Base-by-base conservation (phyloP, 768 basidiomycete species). In the Rhizopogon vinicolor region DNA sequence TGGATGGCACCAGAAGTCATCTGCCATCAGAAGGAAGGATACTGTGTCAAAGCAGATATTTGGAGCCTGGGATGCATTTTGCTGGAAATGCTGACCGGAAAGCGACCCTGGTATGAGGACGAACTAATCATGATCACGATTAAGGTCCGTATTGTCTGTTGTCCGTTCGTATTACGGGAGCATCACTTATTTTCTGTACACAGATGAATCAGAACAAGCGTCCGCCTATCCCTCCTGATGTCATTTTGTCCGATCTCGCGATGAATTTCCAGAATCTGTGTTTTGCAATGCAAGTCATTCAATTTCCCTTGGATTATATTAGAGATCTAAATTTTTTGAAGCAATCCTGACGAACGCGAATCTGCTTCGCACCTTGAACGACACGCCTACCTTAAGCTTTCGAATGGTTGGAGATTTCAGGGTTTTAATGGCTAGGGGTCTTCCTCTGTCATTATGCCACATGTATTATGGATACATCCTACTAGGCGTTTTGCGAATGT, bases 21-120 rank as follows among this genome's bases (percentile, higher is more conserved):
- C 57, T 87, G 93, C 59, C 86, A 89, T 41, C 83, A 89, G 68
- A 86, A 87, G 69, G 87, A 89, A 63, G 93, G 93, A 0, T 98
- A 98, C 71, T 94, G 91, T 62, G 92, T 89, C 66, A 98, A 99
- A 74, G 86, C 97, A 51, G 97, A 99, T 67, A 96, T 99, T 60
- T 99, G 97, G 97, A 94, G 93, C 70, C 81, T 98, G 5, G 97
- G 97, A 3, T 99, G 97, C 73, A 91, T 98, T n/a, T 89, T 96
- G 14, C 78, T 98, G 60, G 97, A 99, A 72, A 99, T 98, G 97
- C 95, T 93, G 87, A 90, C 91, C 18, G 97, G 97, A n/a, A 82
- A 85, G 66, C 76, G 95, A 48, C 97, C 97, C 1, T 99, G 97
- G 97, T 84, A 79, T 28, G 88, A 91, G 33, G 89, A 95, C 60